These are phyloP conservation scores for Hemisphaericaspora xylofermentans DNA, from an alignment of 1,139 yeast species.

Conservation along the genomic window DNA sequence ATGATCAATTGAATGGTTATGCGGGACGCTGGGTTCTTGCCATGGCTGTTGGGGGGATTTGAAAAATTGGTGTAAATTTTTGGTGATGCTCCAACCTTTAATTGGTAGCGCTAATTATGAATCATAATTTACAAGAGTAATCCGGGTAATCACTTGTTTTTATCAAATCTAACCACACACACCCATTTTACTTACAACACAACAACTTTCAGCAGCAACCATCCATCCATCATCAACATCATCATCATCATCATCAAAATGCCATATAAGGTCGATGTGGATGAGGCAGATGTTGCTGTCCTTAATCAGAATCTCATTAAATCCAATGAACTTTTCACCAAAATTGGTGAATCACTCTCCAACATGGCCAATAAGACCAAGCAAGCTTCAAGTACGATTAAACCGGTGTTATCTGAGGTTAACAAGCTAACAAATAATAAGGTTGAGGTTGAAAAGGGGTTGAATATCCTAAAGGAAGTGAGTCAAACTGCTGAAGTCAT, in stretches of 20 bases:
- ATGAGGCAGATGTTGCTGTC: constrained; percentile 84
- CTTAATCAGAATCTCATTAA: constrained; percentile 69
- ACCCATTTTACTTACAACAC: too few relatives aligned
- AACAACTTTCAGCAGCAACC: too few relatives aligned
- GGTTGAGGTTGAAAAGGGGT: constrained; percentile 59
- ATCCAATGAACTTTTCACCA: constrained; percentile 55
- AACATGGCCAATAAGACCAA: constrained; percentile 58
- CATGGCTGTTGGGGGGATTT: neutral
- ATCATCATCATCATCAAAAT: constrained; percentile 9
- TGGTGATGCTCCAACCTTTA: neutral
- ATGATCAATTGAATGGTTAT: constrained; percentile 1
- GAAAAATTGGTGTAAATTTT: neutral
- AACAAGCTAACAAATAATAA: constrained; percentile 56
- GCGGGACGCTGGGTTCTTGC: neutral
- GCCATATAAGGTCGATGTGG: constrained; percentile 49
- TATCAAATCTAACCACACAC: neutral
- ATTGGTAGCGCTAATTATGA: too few relatives aligned
- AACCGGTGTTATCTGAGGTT: constrained; percentile 70
- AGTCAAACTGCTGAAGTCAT: constrained; percentile 64
- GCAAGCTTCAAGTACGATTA: constrained; percentile 62
- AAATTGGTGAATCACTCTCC: constrained; percentile 56
- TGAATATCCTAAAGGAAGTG: constrained; percentile 60
- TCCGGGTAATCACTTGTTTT: neutral
- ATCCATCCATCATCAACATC: neutral
- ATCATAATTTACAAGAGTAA: too few relatives aligned